Conservation (phyloP, 129 eudicot species). For the Tanacetum coccineum region DNA sequence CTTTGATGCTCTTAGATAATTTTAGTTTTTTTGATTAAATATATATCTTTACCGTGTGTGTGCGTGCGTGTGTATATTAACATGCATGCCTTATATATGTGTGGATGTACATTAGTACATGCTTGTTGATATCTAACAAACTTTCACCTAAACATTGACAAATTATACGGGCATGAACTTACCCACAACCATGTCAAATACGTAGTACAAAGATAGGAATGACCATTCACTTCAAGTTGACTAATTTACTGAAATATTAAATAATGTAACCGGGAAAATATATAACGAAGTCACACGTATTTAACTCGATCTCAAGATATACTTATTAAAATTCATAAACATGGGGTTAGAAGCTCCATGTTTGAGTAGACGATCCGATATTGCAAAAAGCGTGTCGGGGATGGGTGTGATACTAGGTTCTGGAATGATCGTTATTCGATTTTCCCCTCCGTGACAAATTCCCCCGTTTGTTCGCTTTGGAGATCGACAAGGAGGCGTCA, state of each 20-base stretch:
- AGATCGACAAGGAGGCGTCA: too few relatives aligned
- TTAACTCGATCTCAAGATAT: neutral
- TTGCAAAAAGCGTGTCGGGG: too few relatives aligned
- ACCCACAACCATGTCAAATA: slow-evolving; percentile 10
- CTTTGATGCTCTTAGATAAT: too few relatives aligned
- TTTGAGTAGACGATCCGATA: too few relatives aligned
- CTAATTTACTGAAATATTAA: neutral
- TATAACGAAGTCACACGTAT: neutral
- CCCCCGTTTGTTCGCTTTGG: too few relatives aligned
- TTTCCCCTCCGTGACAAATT: too few relatives aligned
- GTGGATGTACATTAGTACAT: neutral
- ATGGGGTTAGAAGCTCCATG: too few relatives aligned
- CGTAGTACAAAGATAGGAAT: neutral
- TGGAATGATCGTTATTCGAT: too few relatives aligned
- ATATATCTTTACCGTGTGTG: neutral
- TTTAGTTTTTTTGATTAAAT: neutral
- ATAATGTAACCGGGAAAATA: neutral
- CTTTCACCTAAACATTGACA: slow-evolving; percentile 27
- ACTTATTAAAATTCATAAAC: too few relatives aligned
- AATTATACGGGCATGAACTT: slow-evolving; percentile 1
- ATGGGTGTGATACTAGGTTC: too few relatives aligned
- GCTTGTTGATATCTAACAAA: slow-evolving; percentile 16
- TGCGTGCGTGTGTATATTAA: neutral
- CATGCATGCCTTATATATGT: neutral
- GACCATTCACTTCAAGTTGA: slow-evolving; percentile 15